Conservation (phyloP, 2,329 filamentous ascomycete species). For the Cordyceps farinosa region DNA sequence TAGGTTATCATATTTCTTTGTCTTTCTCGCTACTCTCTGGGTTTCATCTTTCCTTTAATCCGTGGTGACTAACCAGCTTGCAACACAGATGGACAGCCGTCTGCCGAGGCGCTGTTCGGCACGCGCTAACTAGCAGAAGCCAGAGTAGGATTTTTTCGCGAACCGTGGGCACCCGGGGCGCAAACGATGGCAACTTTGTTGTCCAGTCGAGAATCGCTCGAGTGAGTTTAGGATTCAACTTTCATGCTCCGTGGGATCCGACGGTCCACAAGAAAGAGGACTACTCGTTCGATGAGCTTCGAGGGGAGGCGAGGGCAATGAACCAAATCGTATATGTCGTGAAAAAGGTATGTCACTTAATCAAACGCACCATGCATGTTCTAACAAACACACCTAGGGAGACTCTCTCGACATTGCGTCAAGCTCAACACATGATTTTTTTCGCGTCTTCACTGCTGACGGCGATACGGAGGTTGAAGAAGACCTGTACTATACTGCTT, state of each 20-base stretch:
- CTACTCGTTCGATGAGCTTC: too few relatives aligned
- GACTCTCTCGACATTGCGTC: constrained; percentile 12
- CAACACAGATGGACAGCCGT: constrained; percentile 33
- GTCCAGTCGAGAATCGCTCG: background rate
- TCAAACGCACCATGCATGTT: too few relatives aligned
- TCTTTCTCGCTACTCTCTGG: background rate
- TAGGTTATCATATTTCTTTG: constrained; percentile 23
- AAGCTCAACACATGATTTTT: background rate
- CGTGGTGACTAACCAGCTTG: too few relatives aligned
- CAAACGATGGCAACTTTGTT: background rate
- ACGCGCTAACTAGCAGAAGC: background rate
- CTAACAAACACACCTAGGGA: constrained; percentile 16
- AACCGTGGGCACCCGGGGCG: accelerated
- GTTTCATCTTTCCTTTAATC: background rate
- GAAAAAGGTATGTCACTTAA: constrained; percentile 12
- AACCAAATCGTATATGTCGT: constrained; percentile 9
- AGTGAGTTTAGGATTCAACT: background rate
- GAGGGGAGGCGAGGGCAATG: too few relatives aligned
- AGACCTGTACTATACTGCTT: background rate
- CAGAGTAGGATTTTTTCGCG: too few relatives aligned
- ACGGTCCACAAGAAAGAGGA: too few relatives aligned
- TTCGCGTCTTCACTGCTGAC: background rate
- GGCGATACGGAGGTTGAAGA: constrained; percentile 10
- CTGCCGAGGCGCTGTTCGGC: constrained; percentile 32
- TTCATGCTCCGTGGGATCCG: too few relatives aligned